Conservation (phyloP, 345 rosid species). For the Mallotus nudiflorus region DNA sequence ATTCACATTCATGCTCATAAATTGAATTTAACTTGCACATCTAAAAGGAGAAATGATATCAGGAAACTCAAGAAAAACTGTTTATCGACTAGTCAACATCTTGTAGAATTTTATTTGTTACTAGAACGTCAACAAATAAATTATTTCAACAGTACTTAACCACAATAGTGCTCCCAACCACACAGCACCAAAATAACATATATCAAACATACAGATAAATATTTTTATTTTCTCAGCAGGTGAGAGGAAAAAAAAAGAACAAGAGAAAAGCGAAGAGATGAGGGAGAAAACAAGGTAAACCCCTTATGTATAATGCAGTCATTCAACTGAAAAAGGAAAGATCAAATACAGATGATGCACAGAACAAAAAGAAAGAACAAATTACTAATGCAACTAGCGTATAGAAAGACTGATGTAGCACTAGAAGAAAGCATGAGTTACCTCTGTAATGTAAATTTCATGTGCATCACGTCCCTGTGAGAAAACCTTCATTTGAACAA, state of each 20-base stretch:
- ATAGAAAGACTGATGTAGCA: not conserved
- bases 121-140: too few species aligned
- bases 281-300: not conserved
- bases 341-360: not conserved
- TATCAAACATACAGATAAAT: not conserved
- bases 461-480: conserved; percentile 58
- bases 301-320: not conserved
- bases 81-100: not conserved
- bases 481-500: conserved; percentile 70
- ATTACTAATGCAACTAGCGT: conserved; percentile 15
- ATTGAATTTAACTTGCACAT: not conserved
- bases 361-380: not conserved
- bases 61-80: not conserved
- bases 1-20: not conserved
- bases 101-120: not conserved
- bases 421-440: conserved; percentile 28
- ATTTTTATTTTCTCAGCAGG: not conserved
- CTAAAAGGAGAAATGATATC: not conserved
- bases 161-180: not conserved
- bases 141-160: not conserved
- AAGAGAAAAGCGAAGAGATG: not conserved
- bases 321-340: not conserved
- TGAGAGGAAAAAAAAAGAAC: not conserved
- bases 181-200: too few species aligned
- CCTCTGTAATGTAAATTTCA: conserved; percentile 89